A percentile compares a stretch with the other conserved stretches of the same genome.
Conservation (phyloP, 768 basidiomycete species). For the Boletus vermiculosoides region DNA sequence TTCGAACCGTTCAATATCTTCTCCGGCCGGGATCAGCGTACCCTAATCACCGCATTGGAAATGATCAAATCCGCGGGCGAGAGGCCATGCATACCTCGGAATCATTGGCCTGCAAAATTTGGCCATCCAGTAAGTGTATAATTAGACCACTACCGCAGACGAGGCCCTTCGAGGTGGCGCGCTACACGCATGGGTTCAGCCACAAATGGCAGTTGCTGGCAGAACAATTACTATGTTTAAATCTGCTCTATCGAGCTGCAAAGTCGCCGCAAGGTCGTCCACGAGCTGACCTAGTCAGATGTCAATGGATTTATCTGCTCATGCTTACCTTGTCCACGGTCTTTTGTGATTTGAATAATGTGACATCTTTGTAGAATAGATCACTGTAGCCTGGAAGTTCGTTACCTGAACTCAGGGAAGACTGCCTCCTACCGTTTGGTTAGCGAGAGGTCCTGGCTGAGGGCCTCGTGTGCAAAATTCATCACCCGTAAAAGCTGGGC, state of each 20-base stretch:
- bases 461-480: constrained; percentile 68
- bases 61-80: not conserved
- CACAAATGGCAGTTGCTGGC: not conserved
- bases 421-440: constrained; percentile 59
- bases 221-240: constrained; percentile 63
- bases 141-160: constrained; percentile 65
- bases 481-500: constrained; percentile 69
- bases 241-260: constrained; percentile 68
- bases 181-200: constrained; percentile 42
- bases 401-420: constrained; percentile 8
- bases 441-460: constrained; percentile 49
- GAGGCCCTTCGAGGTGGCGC: constrained; percentile 88
- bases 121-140: constrained; percentile 58
- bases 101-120: constrained; percentile 48
- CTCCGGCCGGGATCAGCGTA: constrained; percentile 71
- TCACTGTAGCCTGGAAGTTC: constrained; percentile 50
- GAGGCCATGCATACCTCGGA: constrained; percentile 47
- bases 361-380: constrained; percentile 83
- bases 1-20: constrained; percentile 66
- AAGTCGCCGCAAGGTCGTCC: constrained; percentile 86
- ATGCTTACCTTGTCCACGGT: constrained; percentile 68
- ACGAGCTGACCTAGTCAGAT: constrained; percentile 56
- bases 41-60: constrained; percentile 44
- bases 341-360: constrained; percentile 73
- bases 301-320: not conserved